These are phyloP conservation scores for Ophiocordyceps unilateralis DNA, from an alignment of 2,329 filamentous ascomycete species.

Conservation along the genomic window DNA sequence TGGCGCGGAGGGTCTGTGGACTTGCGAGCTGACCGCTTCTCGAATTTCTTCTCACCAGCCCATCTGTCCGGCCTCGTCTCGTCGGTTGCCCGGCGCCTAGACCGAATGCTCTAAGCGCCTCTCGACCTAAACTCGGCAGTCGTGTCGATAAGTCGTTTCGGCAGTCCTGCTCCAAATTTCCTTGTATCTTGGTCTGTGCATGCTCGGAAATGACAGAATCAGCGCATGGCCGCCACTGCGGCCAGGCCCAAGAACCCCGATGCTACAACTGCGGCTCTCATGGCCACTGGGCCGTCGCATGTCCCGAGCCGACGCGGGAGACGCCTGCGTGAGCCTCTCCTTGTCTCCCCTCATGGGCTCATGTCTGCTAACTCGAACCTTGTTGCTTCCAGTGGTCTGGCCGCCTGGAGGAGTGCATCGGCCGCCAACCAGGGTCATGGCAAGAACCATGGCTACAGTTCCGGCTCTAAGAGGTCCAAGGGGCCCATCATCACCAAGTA, in stretches of 20 bases:
- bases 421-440: conserved; percentile 8
- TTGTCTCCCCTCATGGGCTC: neutral
- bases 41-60: neutral
- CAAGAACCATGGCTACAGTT: conserved; percentile 12
- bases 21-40: neutral
- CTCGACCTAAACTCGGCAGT: neutral
- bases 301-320: conserved; percentile 29
- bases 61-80: neutral
- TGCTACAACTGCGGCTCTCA: conserved; percentile 37
- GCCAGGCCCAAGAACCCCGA: conserved; percentile 18
- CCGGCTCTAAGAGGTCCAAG: conserved; percentile 14
- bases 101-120: neutral
- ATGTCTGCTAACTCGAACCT: too few relatives aligned
- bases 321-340: conserved; percentile 26
- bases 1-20: conserved; percentile 9
- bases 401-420: conserved; percentile 19
- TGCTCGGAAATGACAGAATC: conserved; percentile 13
- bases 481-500: conserved; percentile 20
- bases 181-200: neutral
- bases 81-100: neutral
- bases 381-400: conserved; percentile 13
- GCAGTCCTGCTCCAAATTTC: neutral
- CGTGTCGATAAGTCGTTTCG: neutral
- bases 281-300: conserved; percentile 35
- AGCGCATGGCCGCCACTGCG: conserved; percentile 8